phyloP scores from a whole-genome alignment of 768 basidiomycete genomes.

The Suillus occidentalis region DNA sequence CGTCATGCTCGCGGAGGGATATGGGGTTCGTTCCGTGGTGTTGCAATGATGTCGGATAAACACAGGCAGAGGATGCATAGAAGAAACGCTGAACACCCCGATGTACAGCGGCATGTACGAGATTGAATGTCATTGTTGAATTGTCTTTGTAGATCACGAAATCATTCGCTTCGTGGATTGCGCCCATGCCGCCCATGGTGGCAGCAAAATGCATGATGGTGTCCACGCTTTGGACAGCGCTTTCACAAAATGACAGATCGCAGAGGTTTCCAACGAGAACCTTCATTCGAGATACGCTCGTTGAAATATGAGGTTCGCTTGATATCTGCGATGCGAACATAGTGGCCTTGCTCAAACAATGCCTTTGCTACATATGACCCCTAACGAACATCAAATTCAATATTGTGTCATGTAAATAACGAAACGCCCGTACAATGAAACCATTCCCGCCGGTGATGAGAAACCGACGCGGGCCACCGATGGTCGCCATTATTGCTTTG shows the following conservation, averaged over 20 bases:
- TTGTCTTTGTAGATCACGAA: conserved; percentile 50
- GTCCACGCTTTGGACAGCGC: conserved; percentile 39
- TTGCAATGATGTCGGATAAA: conserved; percentile 51
- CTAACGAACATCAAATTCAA: conserved; percentile 27
- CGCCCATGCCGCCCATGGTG: conserved; percentile 66
- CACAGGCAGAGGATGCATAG: conserved; percentile 60
- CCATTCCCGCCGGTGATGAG: conserved; percentile 54
- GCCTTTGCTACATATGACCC: conserved; percentile 50
- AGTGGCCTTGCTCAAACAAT: conserved; percentile 32
- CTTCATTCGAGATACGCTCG: conserved; percentile 37
- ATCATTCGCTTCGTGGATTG: conserved; percentile 53
- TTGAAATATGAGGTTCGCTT: conserved; percentile 21
- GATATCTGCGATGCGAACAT: conserved; percentile 48
- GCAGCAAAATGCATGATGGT: conserved; percentile 59
- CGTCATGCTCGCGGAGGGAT: conserved; percentile 47
- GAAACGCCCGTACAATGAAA: conserved; percentile 44
- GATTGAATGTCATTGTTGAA: conserved; percentile 47
- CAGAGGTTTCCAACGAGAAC: conserved; percentile 46
- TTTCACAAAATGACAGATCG: conserved; percentile 39
- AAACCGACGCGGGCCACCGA: conserved; percentile 17
- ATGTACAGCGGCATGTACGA: conserved; percentile 40
- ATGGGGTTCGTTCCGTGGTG: conserved; percentile 31
- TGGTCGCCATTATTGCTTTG: not conserved
- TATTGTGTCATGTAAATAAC: not conserved
- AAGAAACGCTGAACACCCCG: conserved; percentile 46